phyloP scores from a whole-genome alignment of 148 eudicot genomes.

The Amaranthus cruentus region DNA sequence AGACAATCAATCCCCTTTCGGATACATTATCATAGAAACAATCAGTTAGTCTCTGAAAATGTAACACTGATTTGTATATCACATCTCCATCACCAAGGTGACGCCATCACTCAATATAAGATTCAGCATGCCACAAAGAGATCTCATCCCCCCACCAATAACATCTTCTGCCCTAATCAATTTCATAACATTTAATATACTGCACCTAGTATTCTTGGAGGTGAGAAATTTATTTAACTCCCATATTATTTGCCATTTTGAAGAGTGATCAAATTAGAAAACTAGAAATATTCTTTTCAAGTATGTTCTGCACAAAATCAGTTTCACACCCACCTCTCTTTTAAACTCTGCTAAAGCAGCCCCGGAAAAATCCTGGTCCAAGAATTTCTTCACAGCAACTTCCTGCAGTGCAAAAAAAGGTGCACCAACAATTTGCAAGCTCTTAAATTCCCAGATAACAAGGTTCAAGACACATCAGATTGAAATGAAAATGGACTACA shows the following conservation, averaged over 20 bases:
- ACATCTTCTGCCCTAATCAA: conserved; percentile 1
- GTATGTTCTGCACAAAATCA: conserved; percentile 1
- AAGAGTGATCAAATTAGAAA: not conserved
- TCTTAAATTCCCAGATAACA: not conserved
- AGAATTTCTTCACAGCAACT: conserved; percentile 97
- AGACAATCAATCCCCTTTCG: conserved; percentile 12
- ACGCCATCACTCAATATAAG: not conserved
- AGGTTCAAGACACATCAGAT: not conserved
- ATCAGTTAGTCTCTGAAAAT: not conserved
- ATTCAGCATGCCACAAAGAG: not conserved
- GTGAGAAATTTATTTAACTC: not conserved
- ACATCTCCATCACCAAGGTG: not conserved
- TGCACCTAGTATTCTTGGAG: not conserved
- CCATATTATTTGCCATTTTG: not conserved
- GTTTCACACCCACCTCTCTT: conserved; percentile 66
- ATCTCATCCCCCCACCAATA: not conserved
- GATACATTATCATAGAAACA: conserved; percentile 1
- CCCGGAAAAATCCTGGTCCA: conserved; percentile 99
- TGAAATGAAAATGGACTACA: not conserved
- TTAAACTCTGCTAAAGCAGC: conserved; percentile 94
- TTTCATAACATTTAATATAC: conserved; percentile 7
- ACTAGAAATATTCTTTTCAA: not conserved
- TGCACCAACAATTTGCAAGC: conserved; percentile 1
- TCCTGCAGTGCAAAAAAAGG: conserved; percentile 53
- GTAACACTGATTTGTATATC: too few species aligned